Conservation (phyloP, 768 basidiomycete species). For the Tylopilus rubrobrunneus region DNA sequence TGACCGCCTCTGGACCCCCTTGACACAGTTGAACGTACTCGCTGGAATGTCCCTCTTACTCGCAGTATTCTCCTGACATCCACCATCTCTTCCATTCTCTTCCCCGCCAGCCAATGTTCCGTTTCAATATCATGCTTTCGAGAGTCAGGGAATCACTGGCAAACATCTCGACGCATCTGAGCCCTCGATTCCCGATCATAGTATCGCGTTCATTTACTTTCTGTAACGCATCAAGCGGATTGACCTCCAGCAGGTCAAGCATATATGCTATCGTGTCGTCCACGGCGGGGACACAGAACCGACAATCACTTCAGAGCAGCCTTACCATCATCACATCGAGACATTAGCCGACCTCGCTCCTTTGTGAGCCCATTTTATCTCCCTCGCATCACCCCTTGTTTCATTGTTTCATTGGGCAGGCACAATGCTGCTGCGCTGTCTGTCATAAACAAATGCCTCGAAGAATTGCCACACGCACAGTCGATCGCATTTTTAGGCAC, state of each 20-base stretch:
- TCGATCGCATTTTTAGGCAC: constrained; percentile 90
- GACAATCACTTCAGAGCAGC: constrained; percentile 60
- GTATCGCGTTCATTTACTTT: constrained; percentile 60
- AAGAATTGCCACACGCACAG: constrained; percentile 58
- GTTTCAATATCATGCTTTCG: constrained; percentile 27
- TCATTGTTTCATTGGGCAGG: constrained; percentile 25
- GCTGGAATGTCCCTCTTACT: too few relatives aligned
- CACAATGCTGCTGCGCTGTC: constrained; percentile 62
- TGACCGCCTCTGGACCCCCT: constrained; percentile 13
- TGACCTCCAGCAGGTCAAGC: constrained; percentile 40
- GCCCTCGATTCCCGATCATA: constrained; percentile 48
- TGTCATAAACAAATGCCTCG: constrained; percentile 58
- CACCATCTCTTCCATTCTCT: too few relatives aligned
- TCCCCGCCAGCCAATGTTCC: constrained; percentile 36
- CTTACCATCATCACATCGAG: constrained; percentile 71
- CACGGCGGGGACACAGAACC: constrained; percentile 82
- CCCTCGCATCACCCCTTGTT: background rate
- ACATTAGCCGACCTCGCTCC: constrained; percentile 78
- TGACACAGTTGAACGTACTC: too few relatives aligned
- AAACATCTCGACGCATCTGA: constrained; percentile 27
- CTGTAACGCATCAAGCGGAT: constrained; percentile 45
- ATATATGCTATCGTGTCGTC: constrained; percentile 78
- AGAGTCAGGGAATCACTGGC: background rate
- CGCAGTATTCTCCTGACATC: too few relatives aligned
- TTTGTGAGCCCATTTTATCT: constrained; percentile 43